Percentiles rank a stretch among this genome's conserved stretches.
Conservation (phyloP, 805 yeast genomes). For the Tetrapisispora iriomotensis region DNA sequence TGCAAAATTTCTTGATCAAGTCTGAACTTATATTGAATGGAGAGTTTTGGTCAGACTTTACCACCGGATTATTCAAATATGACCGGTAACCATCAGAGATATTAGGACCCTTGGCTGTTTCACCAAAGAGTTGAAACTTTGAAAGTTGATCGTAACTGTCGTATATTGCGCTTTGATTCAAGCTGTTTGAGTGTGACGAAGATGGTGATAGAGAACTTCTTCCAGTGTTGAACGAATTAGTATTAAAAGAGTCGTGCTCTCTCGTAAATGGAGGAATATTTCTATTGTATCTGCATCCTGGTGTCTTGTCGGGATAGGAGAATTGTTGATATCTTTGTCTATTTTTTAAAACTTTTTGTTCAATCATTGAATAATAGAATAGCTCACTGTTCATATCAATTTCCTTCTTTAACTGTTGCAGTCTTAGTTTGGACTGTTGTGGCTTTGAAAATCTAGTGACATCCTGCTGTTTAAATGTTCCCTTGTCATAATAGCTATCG, state of each 20-base stretch:
- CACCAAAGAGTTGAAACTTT: too few species aligned
- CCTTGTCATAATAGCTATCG: not conserved
- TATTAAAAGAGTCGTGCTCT: not conserved
- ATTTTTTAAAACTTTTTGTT: not conserved
- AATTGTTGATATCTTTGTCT: not conserved
- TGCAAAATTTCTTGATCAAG: constrained; percentile 1
- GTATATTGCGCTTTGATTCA: too few species aligned
- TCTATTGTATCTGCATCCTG: too few species aligned
- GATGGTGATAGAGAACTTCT: not conserved
- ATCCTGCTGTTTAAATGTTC: not conserved
- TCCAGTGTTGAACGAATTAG: not conserved
- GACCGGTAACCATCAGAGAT: too few species aligned
- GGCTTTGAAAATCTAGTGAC: not conserved
- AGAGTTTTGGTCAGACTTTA: not conserved
- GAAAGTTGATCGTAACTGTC: not conserved
- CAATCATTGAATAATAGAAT: not conserved
- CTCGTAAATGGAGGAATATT: not conserved
- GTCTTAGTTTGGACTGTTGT: not conserved
- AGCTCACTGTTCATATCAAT: not conserved
- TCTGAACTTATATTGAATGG: not conserved
- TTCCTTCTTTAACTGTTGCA: not conserved
- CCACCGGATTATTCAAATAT: not conserved
- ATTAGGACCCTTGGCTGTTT: too few species aligned
- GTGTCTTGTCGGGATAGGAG: too few species aligned
- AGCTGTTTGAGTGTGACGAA: not conserved